phyloP scores from a whole-genome alignment of 2,329 filamentous ascomycete genomes.

The Pleomassaria siparia region DNA sequence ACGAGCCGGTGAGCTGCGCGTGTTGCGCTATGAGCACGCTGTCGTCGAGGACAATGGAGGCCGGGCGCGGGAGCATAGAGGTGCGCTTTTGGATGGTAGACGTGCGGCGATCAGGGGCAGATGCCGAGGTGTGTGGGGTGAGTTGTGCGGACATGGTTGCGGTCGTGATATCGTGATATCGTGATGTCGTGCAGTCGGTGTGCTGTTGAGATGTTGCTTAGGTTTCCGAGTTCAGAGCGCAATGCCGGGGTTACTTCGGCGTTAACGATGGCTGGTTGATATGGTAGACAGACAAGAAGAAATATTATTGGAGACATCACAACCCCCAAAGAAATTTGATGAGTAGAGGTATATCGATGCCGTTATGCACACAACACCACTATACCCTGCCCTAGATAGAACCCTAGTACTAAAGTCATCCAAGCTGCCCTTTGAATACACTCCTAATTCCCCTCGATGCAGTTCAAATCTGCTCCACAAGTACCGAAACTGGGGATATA shows the following conservation, averaged over 20 bases:
- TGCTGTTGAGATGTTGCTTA: neutral
- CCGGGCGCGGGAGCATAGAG: conserved; percentile 38
- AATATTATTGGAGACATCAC: too few species aligned
- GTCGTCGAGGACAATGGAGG: conserved; percentile 46
- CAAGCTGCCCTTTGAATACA: neutral
- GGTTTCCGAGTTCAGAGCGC: too few species aligned
- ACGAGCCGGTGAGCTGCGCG: conserved; percentile 62
- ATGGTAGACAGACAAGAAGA: too few species aligned
- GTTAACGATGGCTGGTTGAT: too few species aligned
- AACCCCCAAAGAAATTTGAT: too few species aligned
- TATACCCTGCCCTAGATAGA: neutral
- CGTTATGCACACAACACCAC: neutral
- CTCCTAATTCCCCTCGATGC: neutral
- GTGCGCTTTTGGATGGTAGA: conserved; percentile 3
- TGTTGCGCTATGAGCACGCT: conserved; percentile 52
- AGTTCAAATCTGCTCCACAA: too few species aligned
- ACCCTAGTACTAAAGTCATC: neutral
- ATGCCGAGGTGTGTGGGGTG: neutral
- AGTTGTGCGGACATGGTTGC: neutral
- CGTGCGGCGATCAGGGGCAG: neutral
- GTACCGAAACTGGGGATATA: neutral
- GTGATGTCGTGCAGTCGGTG: neutral
- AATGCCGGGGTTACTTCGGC: neutral
- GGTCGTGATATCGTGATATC: neutral
- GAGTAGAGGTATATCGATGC: too few species aligned